phyloP scores from a whole-genome alignment of 441 rosid species.

The Arabidopsis lyrata region DNA sequence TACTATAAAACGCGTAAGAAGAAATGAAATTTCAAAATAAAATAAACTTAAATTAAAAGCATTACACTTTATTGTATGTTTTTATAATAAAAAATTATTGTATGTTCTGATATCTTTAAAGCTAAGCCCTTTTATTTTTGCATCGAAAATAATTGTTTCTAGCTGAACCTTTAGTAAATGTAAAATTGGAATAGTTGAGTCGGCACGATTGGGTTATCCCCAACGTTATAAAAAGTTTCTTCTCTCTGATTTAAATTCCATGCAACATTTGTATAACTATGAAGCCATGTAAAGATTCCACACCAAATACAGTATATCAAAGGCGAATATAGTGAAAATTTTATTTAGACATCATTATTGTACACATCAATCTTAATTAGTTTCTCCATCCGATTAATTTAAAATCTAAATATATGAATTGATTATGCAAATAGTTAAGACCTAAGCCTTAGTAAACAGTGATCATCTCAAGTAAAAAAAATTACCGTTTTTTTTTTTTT shows the following conservation, averaged over 20 bases:
- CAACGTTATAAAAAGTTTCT: conserved; percentile 34
- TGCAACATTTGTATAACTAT: conserved; percentile 29
- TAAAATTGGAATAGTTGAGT: conserved; percentile 35
- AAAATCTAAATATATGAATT: neutral
- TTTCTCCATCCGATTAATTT: neutral
- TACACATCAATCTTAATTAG: conserved; percentile 5
- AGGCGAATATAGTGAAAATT: neutral
- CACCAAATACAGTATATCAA: neutral
- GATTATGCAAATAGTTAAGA: neutral
- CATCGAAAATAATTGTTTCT: neutral
- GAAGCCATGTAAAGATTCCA: conserved; percentile 36
- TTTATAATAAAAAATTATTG: neutral
- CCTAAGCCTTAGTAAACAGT: no score
- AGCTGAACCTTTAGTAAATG: neutral
- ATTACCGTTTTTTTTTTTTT: no score
- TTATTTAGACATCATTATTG: neutral
- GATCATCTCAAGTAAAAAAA: no score
- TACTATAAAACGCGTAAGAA: neutral
- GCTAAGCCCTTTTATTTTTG: neutral
- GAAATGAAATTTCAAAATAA: neutral
- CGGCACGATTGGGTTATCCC: conserved; percentile 28
- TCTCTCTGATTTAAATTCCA: conserved; percentile 14
- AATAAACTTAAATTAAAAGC: neutral
- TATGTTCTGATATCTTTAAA: neutral
- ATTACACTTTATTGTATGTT: neutral